A percentile compares a stretch with the other conserved stretches of the same genome.
Conservation (phyloP, 768 basidiomycete species). For the Astraeus odoratus region DNA sequence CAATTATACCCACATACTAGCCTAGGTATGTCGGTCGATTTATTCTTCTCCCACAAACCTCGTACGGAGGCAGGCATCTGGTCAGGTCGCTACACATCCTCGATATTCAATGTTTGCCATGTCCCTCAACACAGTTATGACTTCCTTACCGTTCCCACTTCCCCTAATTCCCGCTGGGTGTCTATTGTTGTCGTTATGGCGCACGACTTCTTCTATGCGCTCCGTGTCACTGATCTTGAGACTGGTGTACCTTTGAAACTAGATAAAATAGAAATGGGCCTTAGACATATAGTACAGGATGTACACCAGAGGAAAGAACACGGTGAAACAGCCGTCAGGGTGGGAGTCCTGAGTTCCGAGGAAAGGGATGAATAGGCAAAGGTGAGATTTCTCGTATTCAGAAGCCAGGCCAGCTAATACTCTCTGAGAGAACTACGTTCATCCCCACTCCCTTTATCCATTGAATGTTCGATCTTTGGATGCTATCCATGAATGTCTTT, state of each 20-base stretch:
- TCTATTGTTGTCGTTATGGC: conserved; percentile 62
- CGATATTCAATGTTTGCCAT: conserved; percentile 72
- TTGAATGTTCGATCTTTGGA: conserved; percentile 54
- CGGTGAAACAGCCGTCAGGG: conserved; percentile 52
- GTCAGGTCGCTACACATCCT: conserved; percentile 50
- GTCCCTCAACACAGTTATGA: conserved; percentile 68
- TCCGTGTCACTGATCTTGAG: conserved; percentile 48
- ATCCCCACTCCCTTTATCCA: conserved; percentile 61
- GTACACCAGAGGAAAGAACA: conserved; percentile 41
- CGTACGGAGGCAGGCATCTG: conserved; percentile 41
- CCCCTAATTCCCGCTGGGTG: conserved; percentile 33
- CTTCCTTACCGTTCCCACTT: conserved; percentile 39
- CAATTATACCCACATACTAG: conserved; percentile 66
- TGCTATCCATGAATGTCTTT: conserved; percentile 65
- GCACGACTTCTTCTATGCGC: conserved; percentile 72
- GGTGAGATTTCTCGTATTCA: conserved; percentile 34
- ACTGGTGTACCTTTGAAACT: conserved; percentile 27
- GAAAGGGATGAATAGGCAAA: conserved; percentile 76
- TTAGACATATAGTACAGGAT: conserved; percentile 48
- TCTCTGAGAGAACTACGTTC: conserved; percentile 54
- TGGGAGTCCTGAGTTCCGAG: conserved; percentile 75
- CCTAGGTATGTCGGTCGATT: conserved; percentile 41
- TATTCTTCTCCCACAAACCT: not conserved
- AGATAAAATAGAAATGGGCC: conserved; percentile 37
- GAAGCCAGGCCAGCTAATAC: not conserved